A percentile compares a stretch with the other conserved stretches of the same genome.
phyloP scores from a whole-genome alignment of 192 early-diverging fungal genomes.

The Entomortierella lignicola region DNA sequence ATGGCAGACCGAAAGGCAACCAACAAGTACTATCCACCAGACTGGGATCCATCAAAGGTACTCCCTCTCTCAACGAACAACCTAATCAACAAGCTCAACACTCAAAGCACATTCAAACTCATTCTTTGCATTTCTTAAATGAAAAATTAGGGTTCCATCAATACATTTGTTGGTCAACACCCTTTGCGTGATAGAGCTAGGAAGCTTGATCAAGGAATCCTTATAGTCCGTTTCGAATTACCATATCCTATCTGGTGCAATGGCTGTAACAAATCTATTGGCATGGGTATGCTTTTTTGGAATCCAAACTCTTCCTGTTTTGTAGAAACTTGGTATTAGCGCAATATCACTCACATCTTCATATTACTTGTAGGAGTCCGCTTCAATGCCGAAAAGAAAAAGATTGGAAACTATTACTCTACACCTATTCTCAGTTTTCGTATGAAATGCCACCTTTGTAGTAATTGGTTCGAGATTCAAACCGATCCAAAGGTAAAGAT shows the following conservation, averaged over 20 bases:
- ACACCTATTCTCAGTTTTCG: slow-evolving; percentile 91
- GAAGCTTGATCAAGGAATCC: slow-evolving; percentile 90
- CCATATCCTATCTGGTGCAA: slow-evolving; percentile 93
- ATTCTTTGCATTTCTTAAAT: neutral
- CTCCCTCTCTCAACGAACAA: too few relatives aligned
- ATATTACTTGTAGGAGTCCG: slow-evolving; percentile 70
- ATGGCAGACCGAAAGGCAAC: slow-evolving; percentile 62
- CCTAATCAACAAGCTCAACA: too few relatives aligned
- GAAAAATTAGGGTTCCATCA: slow-evolving; percentile 77
- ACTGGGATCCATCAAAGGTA: slow-evolving; percentile 92
- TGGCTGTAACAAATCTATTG: slow-evolving; percentile 87
- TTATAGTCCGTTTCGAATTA: slow-evolving; percentile 90
- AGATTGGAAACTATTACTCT: slow-evolving; percentile 86
- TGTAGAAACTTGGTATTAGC: neutral
- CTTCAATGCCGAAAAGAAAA: slow-evolving; percentile 97
- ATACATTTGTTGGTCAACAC: slow-evolving; percentile 89
- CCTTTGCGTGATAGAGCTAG: slow-evolving; percentile 87
- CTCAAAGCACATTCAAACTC: neutral
- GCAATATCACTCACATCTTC: neutral
- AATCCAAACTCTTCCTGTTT: neutral
- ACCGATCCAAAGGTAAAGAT: slow-evolving; percentile 89
- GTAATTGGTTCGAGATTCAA: slow-evolving; percentile 89
- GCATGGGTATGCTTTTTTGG: slow-evolving; percentile 82
- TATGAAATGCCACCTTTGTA: slow-evolving; percentile 94
- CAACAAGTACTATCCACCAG: slow-evolving; percentile 90